These are phyloP conservation scores for Rubroboletus satanas DNA, from an alignment of 768 basidiomycete genomes.

Conservation along the genomic window DNA sequence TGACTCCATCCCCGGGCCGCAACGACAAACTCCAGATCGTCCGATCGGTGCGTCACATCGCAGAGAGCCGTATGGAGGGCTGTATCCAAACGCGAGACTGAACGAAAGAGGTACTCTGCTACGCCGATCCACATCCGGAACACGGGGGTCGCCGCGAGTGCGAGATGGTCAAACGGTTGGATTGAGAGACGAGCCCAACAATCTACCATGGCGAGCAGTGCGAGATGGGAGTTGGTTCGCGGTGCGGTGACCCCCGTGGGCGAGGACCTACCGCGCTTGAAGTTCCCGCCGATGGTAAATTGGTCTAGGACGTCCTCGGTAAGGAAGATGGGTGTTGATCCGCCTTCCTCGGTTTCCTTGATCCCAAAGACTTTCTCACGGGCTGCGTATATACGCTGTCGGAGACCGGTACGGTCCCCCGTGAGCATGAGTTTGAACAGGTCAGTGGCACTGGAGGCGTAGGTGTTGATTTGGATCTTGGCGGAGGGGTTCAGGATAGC, in stretches of 20 bases:
- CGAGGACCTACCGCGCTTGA: slow-evolving; percentile 7
- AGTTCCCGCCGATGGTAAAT: slow-evolving; percentile 70
- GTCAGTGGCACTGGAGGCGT: slow-evolving; percentile 77
- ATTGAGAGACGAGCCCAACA: slow-evolving; percentile 89
- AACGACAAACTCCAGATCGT: slow-evolving; percentile 92
- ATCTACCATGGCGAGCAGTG: slow-evolving; percentile 96
- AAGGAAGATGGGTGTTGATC: slow-evolving; percentile 65
- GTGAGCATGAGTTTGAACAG: slow-evolving; percentile 94
- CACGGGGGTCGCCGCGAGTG: slow-evolving; percentile 91
- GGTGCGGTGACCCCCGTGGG: slow-evolving; percentile 12
- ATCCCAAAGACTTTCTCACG: slow-evolving; percentile 72
- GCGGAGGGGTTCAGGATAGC: slow-evolving; percentile 95
- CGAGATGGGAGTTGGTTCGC: slow-evolving; percentile 82
- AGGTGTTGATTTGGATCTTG: slow-evolving; percentile 85
- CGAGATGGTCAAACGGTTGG: slow-evolving; percentile 86
- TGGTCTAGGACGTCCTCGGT: slow-evolving; percentile 82
- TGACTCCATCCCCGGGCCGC: slow-evolving; percentile 96
- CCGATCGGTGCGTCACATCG: slow-evolving; percentile 75
- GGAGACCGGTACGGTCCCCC: slow-evolving; percentile 50
- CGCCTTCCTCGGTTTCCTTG: slow-evolving; percentile 27
- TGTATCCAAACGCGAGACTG: slow-evolving; percentile 52
- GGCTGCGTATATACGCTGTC: slow-evolving; percentile 69
- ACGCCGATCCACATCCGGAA: slow-evolving; percentile 97
- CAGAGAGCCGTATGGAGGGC: slow-evolving; percentile 73
- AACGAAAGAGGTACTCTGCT: slow-evolving; percentile 90